Conservation (phyloP, 2,329 filamentous ascomycete genomes). For the Aspergillus quadricinctus region DNA sequence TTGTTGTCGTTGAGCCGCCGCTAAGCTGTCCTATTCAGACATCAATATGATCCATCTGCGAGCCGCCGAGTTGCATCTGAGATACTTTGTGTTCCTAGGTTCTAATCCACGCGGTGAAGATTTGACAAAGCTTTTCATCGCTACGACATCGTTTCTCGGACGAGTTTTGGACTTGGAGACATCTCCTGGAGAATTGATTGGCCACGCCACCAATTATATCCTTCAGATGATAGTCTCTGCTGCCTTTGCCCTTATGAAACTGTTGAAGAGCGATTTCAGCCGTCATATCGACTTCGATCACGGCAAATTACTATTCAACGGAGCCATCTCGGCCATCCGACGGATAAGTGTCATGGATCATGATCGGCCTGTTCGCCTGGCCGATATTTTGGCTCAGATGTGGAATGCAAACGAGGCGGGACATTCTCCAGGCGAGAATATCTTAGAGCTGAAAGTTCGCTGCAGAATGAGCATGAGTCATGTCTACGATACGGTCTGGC, state of each 20-base stretch:
- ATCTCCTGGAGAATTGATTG: constrained; percentile 45
- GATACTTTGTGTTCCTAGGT: constrained; percentile 45
- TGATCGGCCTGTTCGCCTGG: constrained; percentile 59
- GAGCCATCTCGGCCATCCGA: constrained; percentile 54
- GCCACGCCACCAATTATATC: constrained; percentile 57
- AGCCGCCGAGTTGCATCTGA: constrained; percentile 42
- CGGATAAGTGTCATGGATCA: constrained; percentile 58
- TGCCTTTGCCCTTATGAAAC: constrained; percentile 59
- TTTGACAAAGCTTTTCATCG: constrained; percentile 40
- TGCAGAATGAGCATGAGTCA: constrained; percentile 63
- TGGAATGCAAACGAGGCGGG: constrained; percentile 50
- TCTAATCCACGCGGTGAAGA: constrained; percentile 41
- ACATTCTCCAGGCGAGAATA: constrained; percentile 29
- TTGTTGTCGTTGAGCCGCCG: background rate
- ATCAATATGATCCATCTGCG: constrained; percentile 46
- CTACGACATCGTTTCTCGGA: constrained; percentile 44
- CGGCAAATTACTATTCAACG: constrained; percentile 53
- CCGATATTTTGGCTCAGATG: constrained; percentile 61
- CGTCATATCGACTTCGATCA: constrained; percentile 51
- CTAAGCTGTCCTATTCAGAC: constrained; percentile 19
- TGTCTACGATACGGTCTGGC: constrained; percentile 63
- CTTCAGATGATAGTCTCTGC: constrained; percentile 63
- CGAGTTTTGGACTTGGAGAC: constrained; percentile 42
- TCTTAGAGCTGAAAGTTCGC: constrained; percentile 57
- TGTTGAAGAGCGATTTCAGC: constrained; percentile 60